Base-by-base conservation (phyloP, 768 basidiomycete genomes). In the Suillus plorans region DNA sequence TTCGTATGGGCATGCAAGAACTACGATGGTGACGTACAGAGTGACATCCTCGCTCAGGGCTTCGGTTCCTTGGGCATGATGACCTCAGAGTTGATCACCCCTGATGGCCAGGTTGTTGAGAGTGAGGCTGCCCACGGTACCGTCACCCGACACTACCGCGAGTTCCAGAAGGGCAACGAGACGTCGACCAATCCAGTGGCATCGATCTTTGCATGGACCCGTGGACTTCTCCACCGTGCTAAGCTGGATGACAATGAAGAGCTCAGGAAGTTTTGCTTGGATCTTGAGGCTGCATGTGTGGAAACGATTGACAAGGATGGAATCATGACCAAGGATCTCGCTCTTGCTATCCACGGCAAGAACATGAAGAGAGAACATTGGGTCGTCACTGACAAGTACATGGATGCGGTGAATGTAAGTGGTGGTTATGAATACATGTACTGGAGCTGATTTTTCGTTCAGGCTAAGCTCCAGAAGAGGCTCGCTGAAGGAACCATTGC, bases 151-250 rank as follows among this genome's bases (percentile, higher is more conserved):
- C 97, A 99, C 80, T 99, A 96, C 79, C 90, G 97, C 63, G 97
- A 99, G 79, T 90, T 87, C 76, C 97, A 99, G 79, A 97, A 98
- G 82, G 97, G 97, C 60, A 89, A 90, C 65, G 97, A 99, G 82
- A 99, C 97, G 13, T 95, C 93, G 64, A 99, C 97, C 56, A 99
- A 99, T 85, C 96, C 97, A 47, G 95, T 99, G 69, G 97, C 97
- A 53, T 95, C 92, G 63, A 98, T 99, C 81, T 99, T 96, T 72
- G 97, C 97, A 9, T 99, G 97, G 97, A 99, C 97, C 18, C 89
- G 97, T 55, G 97, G 97, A 0, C 84, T 99, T 49, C 80, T 94
- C 62, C 94, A 95, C 80, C 90, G 95, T 69, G 96, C 95, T 68
- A 95, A 94, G 81, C 84, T 98, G 39, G 97, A 99, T 73, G 81